Evolutionary conservation across 2,329 filamentous ascomycete species (phyloP).

Genomic region (Elsinoe arachidis): DNA sequence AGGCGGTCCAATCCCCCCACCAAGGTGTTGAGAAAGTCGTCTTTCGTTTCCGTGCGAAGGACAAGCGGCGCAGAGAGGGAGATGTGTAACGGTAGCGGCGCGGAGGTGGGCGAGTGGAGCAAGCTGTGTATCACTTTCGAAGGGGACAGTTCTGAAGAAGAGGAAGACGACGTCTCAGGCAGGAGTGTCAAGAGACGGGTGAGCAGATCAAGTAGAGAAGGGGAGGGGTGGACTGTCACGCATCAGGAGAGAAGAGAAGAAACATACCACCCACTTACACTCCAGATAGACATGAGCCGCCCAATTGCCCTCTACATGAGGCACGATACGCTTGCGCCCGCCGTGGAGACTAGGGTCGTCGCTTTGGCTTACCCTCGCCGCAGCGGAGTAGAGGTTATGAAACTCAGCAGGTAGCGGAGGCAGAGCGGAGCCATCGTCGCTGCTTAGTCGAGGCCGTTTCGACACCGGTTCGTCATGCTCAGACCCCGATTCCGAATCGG

Average conservation of each 20-base stretch:
- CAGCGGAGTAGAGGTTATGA: conserved; percentile 81
- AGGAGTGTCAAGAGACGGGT: conserved; percentile 32
- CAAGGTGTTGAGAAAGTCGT: conserved; percentile 55
- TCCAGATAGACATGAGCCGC: conserved; percentile 87
- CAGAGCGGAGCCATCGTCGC: conserved; percentile 14
- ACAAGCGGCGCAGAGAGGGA: conserved; percentile 77
- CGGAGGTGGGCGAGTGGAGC: conserved; percentile 67
- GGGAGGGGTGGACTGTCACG: background rate
- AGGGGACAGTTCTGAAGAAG: background rate
- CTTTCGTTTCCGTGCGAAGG: conserved; percentile 63
- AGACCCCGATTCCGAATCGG: conserved; percentile 42
- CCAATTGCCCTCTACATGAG: conserved; percentile 86
- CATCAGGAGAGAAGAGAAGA: background rate
- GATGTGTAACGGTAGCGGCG: conserved; percentile 75
- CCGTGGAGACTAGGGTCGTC: conserved; percentile 82
- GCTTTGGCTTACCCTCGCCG: conserved; percentile 62
- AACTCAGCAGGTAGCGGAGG: conserved; percentile 67
- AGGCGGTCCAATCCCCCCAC: conserved; percentile 33
- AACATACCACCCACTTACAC: conserved; percentile 53
- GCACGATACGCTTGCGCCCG: conserved; percentile 70
- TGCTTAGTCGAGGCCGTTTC: conserved; percentile 12
- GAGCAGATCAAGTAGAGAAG: conserved; percentile 16
- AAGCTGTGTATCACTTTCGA: conserved; percentile 39
- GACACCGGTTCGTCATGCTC: conserved; percentile 12
- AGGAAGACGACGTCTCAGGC: background rate